A percentile compares a stretch with the other conserved stretches of the same genome.
Evolutionary conservation across 176 grass and related monocot species (phyloP).

Genomic region (Secale cereale): DNA sequence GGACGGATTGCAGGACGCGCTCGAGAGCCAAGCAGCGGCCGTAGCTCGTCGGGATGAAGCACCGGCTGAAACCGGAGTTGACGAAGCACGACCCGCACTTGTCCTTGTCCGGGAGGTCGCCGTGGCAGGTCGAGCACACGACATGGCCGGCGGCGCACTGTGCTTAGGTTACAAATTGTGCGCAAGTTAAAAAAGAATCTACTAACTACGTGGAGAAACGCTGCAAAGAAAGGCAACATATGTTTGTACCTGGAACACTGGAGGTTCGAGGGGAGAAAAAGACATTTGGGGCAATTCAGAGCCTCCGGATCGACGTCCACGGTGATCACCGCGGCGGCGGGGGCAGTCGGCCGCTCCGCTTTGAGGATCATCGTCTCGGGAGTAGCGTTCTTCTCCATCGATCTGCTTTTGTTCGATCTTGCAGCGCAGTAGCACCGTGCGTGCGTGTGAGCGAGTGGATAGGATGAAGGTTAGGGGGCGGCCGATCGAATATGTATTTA

Average conservation of each 20-base stretch:
- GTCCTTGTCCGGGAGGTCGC: neutral
- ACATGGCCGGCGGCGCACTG: neutral
- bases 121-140: neutral
- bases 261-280: neutral
- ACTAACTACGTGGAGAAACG: too few relatives aligned
- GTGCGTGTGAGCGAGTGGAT: too few relatives aligned
- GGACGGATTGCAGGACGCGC: neutral
- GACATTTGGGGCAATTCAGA: neutral
- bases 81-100: neutral
- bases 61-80: neutral
- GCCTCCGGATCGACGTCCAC: neutral
- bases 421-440: too few relatives aligned
- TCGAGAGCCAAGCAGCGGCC: neutral
- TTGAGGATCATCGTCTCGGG: too few relatives aligned
- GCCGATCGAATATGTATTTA: too few relatives aligned
- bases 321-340: neutral
- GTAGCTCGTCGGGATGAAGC: neutral
- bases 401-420: too few relatives aligned
- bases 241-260: neutral
- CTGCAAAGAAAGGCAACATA: too few relatives aligned
- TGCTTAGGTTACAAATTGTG: too few relatives aligned
- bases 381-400: too few relatives aligned
- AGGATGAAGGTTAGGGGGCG: too few relatives aligned
- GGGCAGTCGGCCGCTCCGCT: too few relatives aligned
- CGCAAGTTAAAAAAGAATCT: too few relatives aligned